Percentiles rank a stretch among this genome's conserved stretches.
phyloP scores from a whole-genome alignment of 345 rosid species.

The Pistacia integerrima region DNA sequence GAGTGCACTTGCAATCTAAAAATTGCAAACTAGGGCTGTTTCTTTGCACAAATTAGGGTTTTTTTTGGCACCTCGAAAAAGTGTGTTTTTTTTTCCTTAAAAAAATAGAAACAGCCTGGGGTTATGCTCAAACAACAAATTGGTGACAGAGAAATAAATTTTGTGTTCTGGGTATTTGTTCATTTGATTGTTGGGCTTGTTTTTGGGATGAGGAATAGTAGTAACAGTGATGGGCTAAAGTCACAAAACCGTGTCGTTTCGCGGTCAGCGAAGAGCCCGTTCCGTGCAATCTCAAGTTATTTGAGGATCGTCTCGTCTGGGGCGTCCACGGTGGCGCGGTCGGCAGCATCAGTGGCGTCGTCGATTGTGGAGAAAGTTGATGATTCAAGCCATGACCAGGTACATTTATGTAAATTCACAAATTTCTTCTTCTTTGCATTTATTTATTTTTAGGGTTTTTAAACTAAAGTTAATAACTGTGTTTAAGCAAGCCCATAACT shows the following conservation, averaged over 20 bases:
- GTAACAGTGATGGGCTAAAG: slow-evolving; percentile 47
- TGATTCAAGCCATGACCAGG: slow-evolving; percentile 72
- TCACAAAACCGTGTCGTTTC: slow-evolving; percentile 41
- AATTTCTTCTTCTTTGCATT: background rate
- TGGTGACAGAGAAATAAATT: slow-evolving; percentile 33
- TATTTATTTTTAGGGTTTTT: background rate
- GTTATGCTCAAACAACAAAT: slow-evolving; percentile 46
- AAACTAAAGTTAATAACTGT: background rate
- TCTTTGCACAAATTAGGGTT: slow-evolving; percentile 17
- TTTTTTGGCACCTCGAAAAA: background rate
- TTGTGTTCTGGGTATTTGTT: slow-evolving; percentile 37
- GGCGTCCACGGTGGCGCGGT: slow-evolving; percentile 83
- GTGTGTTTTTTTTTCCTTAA: background rate
- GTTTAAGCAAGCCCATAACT: background rate
- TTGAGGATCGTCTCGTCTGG: slow-evolving; percentile 81
- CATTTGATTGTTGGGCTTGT: slow-evolving; percentile 35
- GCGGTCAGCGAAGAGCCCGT: slow-evolving; percentile 71
- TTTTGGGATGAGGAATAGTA: slow-evolving; percentile 64
- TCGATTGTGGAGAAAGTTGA: slow-evolving; percentile 70
- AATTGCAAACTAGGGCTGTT: slow-evolving; percentile 20
- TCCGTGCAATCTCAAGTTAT: slow-evolving; percentile 78
- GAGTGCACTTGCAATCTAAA: slow-evolving; percentile 24
- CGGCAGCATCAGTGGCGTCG: slow-evolving; percentile 81
- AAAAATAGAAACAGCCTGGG: slow-evolving; percentile 31
- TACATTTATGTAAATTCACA: slow-evolving; percentile 20